phyloP scores from a whole-genome alignment of 139 green algal genomes.

The Chlorella ohadii region DNA sequence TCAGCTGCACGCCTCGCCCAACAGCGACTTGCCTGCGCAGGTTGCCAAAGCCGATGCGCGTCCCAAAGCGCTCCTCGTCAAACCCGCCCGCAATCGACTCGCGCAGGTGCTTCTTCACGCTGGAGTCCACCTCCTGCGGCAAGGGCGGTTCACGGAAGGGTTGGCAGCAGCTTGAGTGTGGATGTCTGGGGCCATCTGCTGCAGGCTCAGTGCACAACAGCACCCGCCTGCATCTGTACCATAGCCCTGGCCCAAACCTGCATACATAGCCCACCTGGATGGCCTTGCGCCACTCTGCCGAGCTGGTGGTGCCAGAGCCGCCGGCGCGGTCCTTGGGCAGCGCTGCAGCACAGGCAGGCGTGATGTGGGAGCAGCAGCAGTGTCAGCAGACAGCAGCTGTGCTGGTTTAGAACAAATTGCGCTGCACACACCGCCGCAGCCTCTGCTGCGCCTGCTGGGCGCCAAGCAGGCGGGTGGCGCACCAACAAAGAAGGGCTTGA shows the following conservation, averaged over 20 bases:
- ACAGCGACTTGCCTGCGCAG: conserved; percentile 64
- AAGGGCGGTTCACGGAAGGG: too few species aligned
- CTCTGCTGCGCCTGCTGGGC: too few species aligned
- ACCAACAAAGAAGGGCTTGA: conserved; percentile 93
- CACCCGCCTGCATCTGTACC: too few species aligned
- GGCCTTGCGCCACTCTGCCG: conserved; percentile 78
- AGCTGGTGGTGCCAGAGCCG: conserved; percentile 53
- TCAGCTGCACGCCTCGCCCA: conserved; percentile 27
- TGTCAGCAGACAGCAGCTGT: too few species aligned
- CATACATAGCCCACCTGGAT: conserved; percentile 63
- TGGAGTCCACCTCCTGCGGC: conserved; percentile 69
- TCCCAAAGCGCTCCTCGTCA: conserved; percentile 87
- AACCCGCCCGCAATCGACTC: conserved; percentile 79
- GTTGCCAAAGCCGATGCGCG: conserved; percentile 84
- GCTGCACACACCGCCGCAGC: too few species aligned
- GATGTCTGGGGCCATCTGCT: too few species aligned
- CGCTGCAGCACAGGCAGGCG: conserved; percentile 39
- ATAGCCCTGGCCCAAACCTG: too few species aligned
- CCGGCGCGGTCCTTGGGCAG: conserved; percentile 88
- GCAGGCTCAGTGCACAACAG: too few species aligned
- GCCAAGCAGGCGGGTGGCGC: too few species aligned
- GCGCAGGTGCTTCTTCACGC: conserved; percentile 67
- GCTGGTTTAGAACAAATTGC: too few species aligned
- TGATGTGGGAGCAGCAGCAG: too few species aligned
- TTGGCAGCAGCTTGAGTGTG: too few species aligned